These are phyloP conservation scores for Rhododendron kiyosumense DNA, from an alignment of 148 eudicot species.

Conservation along the genomic window DNA sequence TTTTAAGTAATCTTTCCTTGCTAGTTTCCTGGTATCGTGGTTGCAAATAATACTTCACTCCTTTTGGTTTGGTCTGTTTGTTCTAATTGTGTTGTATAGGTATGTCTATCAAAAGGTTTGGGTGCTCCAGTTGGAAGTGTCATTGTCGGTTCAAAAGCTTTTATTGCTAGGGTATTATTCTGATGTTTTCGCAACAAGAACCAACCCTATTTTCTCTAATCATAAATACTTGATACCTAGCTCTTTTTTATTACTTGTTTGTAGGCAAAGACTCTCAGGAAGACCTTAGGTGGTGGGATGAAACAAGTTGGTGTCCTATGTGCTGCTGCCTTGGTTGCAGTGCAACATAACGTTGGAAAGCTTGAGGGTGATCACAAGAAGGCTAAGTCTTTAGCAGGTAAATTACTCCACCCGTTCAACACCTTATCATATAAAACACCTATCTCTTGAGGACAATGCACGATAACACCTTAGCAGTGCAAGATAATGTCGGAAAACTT, in stretches of 20 bases:
- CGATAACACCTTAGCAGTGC: background rate
- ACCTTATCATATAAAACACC: background rate
- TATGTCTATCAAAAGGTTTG: constrained; percentile 91
- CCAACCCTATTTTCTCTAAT: background rate
- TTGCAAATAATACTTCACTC: background rate
- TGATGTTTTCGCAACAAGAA: background rate
- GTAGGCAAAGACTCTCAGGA: constrained; percentile 77
- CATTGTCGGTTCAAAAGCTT: constrained; percentile 78
- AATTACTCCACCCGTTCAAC: background rate
- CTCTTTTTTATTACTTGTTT: background rate
- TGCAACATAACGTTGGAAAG: constrained; percentile 69
- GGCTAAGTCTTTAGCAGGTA: constrained; percentile 81
- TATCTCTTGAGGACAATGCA: background rate
- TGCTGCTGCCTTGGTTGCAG: constrained; percentile 86
- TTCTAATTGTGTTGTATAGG: constrained; percentile 28
- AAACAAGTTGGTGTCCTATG: constrained; percentile 86
- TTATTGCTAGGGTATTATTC: constrained; percentile 61
- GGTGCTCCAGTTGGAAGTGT: constrained; percentile 94
- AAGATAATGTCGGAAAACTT: background rate
- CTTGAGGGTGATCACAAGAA: constrained; percentile 84
- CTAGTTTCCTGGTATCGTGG: background rate
- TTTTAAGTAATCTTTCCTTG: background rate
- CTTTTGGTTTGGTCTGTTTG: background rate
- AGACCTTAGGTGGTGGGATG: constrained; percentile 96
- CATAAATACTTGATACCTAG: background rate